These are phyloP conservation scores for Prototheca stagnorum DNA, from an alignment of 163 green algal species.

Conservation along the genomic window DNA sequence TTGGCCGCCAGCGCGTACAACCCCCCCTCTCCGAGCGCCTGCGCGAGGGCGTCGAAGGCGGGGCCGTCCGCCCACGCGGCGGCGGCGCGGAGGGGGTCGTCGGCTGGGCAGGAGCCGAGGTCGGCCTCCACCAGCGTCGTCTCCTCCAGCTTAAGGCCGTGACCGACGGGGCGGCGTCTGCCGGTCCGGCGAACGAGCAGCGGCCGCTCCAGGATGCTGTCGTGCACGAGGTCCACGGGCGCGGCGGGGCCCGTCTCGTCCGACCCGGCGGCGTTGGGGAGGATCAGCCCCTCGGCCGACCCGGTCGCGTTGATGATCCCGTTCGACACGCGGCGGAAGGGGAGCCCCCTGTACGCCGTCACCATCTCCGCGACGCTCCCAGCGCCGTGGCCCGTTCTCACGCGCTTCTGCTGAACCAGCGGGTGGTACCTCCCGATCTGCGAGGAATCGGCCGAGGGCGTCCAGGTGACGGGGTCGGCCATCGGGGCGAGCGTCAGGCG, in stretches of 20 bases:
- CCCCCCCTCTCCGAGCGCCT: background rate
- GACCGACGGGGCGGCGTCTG: too few species aligned
- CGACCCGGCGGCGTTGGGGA: constrained; percentile 6
- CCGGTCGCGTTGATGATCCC: constrained; percentile 16
- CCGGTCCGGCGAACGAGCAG: too few species aligned
- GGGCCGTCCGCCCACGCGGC: constrained; percentile 5
- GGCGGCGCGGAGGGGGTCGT: too few species aligned
- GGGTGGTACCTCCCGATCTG: constrained; percentile 11
- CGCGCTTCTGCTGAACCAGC: constrained; percentile 18
- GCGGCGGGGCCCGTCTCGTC: too few species aligned
- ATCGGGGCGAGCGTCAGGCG: constrained; percentile 1
- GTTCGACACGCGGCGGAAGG: background rate
- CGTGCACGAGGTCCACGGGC: too few species aligned
- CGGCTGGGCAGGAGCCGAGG: too few species aligned
- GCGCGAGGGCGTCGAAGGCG: constrained; percentile 11
- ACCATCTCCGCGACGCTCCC: constrained; percentile 3
- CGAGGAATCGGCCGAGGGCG: constrained; percentile 2
- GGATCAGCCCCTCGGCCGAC: constrained; percentile 12
- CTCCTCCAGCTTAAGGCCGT: too few species aligned
- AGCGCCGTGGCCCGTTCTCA: constrained; percentile 14
- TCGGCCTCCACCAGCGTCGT: too few species aligned
- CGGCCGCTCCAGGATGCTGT: too few species aligned
- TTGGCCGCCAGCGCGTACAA: constrained; percentile 1
- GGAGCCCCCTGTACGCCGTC: constrained; percentile 1
- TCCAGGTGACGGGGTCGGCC: background rate